A percentile compares a stretch with the other conserved stretches of the same genome.
These are phyloP conservation scores for Penicillium frequentans DNA, from an alignment of 2,329 filamentous ascomycete genomes.

Conservation along the genomic window DNA sequence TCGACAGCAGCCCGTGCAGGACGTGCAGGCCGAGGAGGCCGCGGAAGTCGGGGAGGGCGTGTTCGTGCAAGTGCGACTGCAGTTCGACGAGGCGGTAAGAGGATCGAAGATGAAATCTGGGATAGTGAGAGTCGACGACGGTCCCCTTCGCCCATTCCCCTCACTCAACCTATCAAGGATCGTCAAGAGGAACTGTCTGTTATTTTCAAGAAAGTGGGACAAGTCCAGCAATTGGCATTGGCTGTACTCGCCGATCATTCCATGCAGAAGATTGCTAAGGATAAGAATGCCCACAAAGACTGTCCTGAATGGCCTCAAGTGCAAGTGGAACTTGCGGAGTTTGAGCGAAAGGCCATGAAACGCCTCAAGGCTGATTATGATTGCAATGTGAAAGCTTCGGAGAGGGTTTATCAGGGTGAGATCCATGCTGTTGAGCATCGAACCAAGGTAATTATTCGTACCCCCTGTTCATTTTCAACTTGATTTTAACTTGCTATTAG, in stretches of 20 bases:
- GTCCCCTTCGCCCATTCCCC: conserved; percentile 37
- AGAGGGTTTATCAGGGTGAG: conserved; percentile 31
- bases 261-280: conserved; percentile 39
- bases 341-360: conserved; percentile 29
- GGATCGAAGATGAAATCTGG: conserved; percentile 27
- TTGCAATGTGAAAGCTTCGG: conserved; percentile 30
- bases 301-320: conserved; percentile 41
- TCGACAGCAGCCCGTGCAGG: conserved; percentile 8
- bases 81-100: conserved; percentile 19
- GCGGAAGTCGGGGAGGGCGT: conserved; percentile 29
- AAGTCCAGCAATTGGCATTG: conserved; percentile 42
- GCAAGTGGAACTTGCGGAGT: conserved; percentile 29
- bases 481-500: conserved; percentile 1
- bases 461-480: not conserved
- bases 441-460: conserved; percentile 29
- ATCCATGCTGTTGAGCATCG: conserved; percentile 34
- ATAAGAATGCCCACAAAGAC: conserved; percentile 42
- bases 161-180: conserved; percentile 39
- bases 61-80: conserved; percentile 23
- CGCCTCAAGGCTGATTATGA: conserved; percentile 34
- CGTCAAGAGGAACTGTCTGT: conserved; percentile 45
- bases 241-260: conserved; percentile 40
- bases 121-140: conserved; percentile 32
- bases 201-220: conserved; percentile 43
- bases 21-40: conserved; percentile 15